Conservation (phyloP, 164 flowering plant genomes). For the Paratinospora sagittata region DNA sequence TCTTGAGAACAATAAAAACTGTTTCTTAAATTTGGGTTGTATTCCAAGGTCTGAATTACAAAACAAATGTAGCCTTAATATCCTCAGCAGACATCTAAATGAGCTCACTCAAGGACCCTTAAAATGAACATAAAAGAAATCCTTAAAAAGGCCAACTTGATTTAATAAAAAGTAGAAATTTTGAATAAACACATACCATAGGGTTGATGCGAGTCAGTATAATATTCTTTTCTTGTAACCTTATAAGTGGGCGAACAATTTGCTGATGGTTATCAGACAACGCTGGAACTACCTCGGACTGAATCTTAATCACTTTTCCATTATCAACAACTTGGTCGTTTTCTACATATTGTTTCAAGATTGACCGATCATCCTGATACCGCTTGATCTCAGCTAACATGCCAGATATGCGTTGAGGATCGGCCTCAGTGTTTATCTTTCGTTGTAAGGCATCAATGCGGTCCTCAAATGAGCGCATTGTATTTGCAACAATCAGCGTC, state of each 20-base stretch:
- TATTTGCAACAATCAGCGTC: conserved; percentile 94
- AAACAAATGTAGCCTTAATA: background rate
- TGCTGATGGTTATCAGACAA: conserved; percentile 79
- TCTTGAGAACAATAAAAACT: no score
- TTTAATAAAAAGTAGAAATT: background rate
- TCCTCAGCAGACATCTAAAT: background rate
- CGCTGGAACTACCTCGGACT: conserved; percentile 83
- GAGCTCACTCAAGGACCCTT: conserved; percentile 17
- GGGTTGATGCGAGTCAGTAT: conserved; percentile 96
- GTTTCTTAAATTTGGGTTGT: no score
- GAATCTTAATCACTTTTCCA: conserved; percentile 69
- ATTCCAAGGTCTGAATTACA: no score
- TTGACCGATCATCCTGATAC: conserved; percentile 83
- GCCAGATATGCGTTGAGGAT: conserved; percentile 70
- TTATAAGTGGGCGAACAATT: conserved; percentile 76
- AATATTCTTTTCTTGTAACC: conserved; percentile 83
- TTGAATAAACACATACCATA: conserved; percentile 40
- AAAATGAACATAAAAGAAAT: background rate
- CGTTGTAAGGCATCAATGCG: conserved; percentile 86
- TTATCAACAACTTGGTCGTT: conserved; percentile 88
- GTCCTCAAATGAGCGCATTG: conserved; percentile 99
- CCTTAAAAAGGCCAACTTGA: conserved; percentile 20
- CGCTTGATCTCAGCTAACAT: conserved; percentile 87
- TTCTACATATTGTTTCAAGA: conserved; percentile 87
- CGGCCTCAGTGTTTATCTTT: conserved; percentile 66